Conservation (phyloP, 2,329 filamentous ascomycete genomes). For the Aspergillus ibericus region DNA sequence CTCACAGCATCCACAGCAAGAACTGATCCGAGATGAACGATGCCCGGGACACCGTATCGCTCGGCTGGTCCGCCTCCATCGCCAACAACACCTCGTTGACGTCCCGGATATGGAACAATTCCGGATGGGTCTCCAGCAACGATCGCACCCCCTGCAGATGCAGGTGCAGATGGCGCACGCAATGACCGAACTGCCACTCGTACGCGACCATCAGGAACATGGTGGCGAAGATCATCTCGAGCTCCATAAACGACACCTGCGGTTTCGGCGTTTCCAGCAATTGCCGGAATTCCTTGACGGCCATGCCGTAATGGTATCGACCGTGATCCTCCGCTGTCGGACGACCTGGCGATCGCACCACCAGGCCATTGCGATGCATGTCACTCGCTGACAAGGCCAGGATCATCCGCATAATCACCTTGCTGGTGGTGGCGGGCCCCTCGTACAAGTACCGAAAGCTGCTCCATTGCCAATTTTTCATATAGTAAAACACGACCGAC, state of each 20-base stretch:
- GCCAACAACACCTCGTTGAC: conserved; percentile 30
- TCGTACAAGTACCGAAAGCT: conserved; percentile 39
- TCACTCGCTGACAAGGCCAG: conserved; percentile 38
- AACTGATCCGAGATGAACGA: conserved; percentile 40
- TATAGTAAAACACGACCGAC: conserved; percentile 36
- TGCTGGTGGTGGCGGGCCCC: conserved; percentile 34
- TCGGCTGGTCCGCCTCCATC: conserved; percentile 17
- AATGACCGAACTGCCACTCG: conserved; percentile 40
- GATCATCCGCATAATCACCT: conserved; percentile 44
- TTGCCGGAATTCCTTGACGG: conserved; percentile 40
- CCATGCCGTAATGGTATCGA: conserved; percentile 36
- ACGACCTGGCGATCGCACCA: conserved; percentile 26
- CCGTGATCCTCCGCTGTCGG: conserved; percentile 33
- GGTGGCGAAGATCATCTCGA: conserved; percentile 37
- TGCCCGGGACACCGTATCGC: conserved; percentile 18
- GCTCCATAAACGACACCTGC: conserved; percentile 28
- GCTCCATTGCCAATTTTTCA: conserved; percentile 42
- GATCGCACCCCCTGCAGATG: conserved; percentile 40
- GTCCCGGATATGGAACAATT: conserved; percentile 32
- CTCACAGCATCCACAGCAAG: conserved; percentile 38
- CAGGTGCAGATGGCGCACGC: conserved; percentile 35
- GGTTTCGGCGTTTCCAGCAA: conserved; percentile 30
- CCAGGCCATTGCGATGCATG: conserved; percentile 35
- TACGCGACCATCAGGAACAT: conserved; percentile 40
- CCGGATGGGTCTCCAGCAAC: conserved; percentile 35